Evolutionary conservation across 495 filamentous ascomycete species (phyloP), one percentile per base, ranked within the genome.

Genomic region (Penicillium turbatum): DNA sequence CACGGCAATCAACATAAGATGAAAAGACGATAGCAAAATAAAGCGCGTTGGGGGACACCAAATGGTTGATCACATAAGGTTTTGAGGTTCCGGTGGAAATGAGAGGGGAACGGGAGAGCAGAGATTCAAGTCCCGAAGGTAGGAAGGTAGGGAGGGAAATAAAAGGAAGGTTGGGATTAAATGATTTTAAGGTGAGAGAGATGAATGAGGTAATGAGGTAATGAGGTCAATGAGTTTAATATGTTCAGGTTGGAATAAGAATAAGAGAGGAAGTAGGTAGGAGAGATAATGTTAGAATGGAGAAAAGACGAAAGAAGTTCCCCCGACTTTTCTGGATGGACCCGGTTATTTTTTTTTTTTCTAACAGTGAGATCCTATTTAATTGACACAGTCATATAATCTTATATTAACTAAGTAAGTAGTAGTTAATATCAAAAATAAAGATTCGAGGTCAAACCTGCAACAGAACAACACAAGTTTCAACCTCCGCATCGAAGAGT

Each of bases 401-500:
- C n/a, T n/a, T n/a, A n/a, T n/a, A n/a, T n/a, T n/a, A n/a, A n/a
- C n/a, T n/a, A n/a, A n/a, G n/a, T n/a, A n/a, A n/a, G n/a, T n/a
- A n/a, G n/a, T n/a, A n/a, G n/a, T n/a, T n/a, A n/a, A n/a, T n/a
- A n/a, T n/a, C n/a, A n/a, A n/a, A n/a, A n/a, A n/a, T n/a, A n/a
- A n/a, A 36, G 13, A 24, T 4, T 24, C 21, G 21, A 24, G n/a
- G n/a, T 24, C 21, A 4, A 24, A 24, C 4, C 9, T 49, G 48
- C 53, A 59, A 31, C 49, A 63, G 60, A 66, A 61, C 21, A 50
- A 35, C 6, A 48, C 39, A 26, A 41, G n/a, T n/a, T 35, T 37
- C 31, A 40, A 30, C 17, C 8, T 34, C 34, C 27, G n/a, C 15
- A 29, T 31, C 21, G 21, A 24, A 24, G 2, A 24, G 21, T 24